Evolutionary conservation across 345 rosid species (phyloP).

Genomic region (Rhizophora apiculata): DNA sequence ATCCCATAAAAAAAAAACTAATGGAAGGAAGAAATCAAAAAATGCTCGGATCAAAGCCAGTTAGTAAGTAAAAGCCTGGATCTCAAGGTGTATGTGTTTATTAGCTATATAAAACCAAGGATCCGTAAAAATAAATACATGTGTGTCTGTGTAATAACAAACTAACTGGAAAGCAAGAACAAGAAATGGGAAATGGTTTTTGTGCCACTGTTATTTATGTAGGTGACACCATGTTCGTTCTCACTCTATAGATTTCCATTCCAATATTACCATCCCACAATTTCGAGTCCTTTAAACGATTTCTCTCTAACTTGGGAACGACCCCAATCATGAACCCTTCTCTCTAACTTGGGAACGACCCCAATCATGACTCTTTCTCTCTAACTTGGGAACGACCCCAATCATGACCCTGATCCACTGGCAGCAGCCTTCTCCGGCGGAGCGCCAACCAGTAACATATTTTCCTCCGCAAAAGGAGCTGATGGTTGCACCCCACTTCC

Average conservation of each 20-base stretch:
- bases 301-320: constrained; percentile 44
- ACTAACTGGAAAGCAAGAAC: too few species aligned
- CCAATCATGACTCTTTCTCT: constrained; percentile 42
- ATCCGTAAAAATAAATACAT: too few species aligned
- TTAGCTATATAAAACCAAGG: too few species aligned
- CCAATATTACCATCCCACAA: constrained; percentile 30
- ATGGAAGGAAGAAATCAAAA: too few species aligned
- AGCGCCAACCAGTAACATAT: constrained; percentile 21
- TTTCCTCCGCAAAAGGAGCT: constrained; percentile 39
- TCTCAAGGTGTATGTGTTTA: too few species aligned
- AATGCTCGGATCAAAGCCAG: too few species aligned
- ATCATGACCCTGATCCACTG: constrained; percentile 30
- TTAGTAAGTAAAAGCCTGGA: too few species aligned
- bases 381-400: constrained; percentile 43
- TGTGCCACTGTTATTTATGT: too few species aligned
- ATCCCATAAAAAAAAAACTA: too few species aligned
- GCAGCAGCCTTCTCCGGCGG: constrained; percentile 23
- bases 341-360: constrained; percentile 45
- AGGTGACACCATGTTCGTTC: too few species aligned
- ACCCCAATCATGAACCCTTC: constrained; percentile 38
- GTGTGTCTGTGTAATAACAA: too few species aligned
- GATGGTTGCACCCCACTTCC: constrained; percentile 25
- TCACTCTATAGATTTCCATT: constrained; percentile 34
- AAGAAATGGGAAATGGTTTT: too few species aligned
- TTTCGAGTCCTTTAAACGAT: constrained; percentile 39